Conservation (phyloP, 2,329 filamentous ascomycete species). For the Ceratocystis destructans region DNA sequence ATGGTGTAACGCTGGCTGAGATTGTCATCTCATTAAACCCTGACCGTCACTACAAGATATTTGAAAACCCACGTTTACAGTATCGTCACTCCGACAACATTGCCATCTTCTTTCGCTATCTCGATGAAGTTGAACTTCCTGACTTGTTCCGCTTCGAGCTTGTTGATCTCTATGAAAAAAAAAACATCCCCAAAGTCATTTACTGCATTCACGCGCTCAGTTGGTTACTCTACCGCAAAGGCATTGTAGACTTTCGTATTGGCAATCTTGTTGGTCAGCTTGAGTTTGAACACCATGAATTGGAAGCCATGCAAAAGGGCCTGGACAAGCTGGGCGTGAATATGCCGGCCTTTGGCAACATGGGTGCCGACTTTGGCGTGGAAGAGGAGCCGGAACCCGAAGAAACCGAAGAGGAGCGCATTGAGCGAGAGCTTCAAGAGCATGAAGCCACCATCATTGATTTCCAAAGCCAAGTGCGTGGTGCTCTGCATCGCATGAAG, state of each 20-base stretch:
- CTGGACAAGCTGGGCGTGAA: slow-evolving; percentile 87
- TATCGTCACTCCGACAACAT: slow-evolving; percentile 97
- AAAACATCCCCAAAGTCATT: slow-evolving; percentile 98
- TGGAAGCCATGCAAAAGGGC: slow-evolving; percentile 93
- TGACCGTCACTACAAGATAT: slow-evolving; percentile 63
- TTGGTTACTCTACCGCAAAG: slow-evolving; percentile 92
- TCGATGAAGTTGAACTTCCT: slow-evolving; percentile 81
- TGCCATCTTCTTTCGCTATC: slow-evolving; percentile 84
- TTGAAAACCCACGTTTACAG: slow-evolving; percentile 71
- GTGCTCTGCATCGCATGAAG: slow-evolving; percentile 61
- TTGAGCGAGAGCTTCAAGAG: slow-evolving; percentile 67
- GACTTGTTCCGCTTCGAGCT: slow-evolving; percentile 95
- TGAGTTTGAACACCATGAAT: slow-evolving; percentile 92
- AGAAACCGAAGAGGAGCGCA: slow-evolving; percentile 82
- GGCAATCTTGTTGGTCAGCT: slow-evolving; percentile 93
- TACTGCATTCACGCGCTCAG: slow-evolving; percentile 96
- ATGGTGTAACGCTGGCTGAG: slow-evolving; percentile 89
- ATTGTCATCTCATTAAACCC: slow-evolving; percentile 82
- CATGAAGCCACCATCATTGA: slow-evolving; percentile 60
- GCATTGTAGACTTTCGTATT: slow-evolving; percentile 88
- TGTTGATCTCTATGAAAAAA: slow-evolving; percentile 97
- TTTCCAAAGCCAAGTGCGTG: slow-evolving; percentile 74
- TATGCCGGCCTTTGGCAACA: slow-evolving; percentile 96
- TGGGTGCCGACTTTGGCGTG: slow-evolving; percentile 88
- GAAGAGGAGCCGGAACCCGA: slow-evolving; percentile 62